These are phyloP conservation scores for Eudorina sp. DNA, from an alignment of 139 green algal species.

Conservation along the genomic window DNA sequence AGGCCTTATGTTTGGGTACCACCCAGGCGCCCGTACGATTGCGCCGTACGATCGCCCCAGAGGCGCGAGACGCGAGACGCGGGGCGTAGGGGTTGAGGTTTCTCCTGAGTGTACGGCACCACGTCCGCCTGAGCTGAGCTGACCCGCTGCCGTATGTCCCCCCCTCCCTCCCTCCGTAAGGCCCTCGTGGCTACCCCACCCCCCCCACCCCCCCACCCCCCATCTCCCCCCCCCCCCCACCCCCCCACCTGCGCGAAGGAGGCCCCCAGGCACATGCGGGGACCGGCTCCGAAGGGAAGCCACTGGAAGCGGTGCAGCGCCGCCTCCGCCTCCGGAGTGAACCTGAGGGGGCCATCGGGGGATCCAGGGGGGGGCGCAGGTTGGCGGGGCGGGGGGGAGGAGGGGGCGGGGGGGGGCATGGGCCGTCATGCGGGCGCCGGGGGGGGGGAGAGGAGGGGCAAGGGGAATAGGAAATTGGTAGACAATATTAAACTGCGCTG, in stretches of 20 bases:
- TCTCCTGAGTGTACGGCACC: too few relatives aligned
- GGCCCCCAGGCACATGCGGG: slow-evolving; percentile 75
- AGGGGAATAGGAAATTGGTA: neutral
- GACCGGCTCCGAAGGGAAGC: slow-evolving; percentile 73
- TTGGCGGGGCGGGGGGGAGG: neutral
- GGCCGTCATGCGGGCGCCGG: neutral
- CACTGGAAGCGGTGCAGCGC: slow-evolving; percentile 72
- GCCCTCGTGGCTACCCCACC: too few relatives aligned
- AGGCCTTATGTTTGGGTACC: too few relatives aligned
- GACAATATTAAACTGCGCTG: too few relatives aligned
- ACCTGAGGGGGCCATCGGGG: slow-evolving; percentile 42
- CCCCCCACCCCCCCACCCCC: too few relatives aligned
- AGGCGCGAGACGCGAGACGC: too few relatives aligned
- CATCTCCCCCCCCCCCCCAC: neutral
- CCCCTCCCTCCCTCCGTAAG: too few relatives aligned
- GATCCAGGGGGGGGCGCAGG: neutral
- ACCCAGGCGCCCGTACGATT: too few relatives aligned
- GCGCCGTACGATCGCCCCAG: too few relatives aligned
- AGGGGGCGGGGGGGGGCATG: neutral
- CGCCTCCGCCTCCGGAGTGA: slow-evolving; percentile 53
- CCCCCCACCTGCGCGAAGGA: slow-evolving; percentile 60
- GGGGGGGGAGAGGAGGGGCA: neutral
- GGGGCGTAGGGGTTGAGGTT: too few relatives aligned
- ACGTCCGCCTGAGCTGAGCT: too few relatives aligned
- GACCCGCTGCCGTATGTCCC: too few relatives aligned